Percentiles rank a stretch among this genome's conserved stretches.
Evolutionary conservation across 2,329 filamentous ascomycete genomes (phyloP).

Genomic region (Diplodia scrobiculata): DNA sequence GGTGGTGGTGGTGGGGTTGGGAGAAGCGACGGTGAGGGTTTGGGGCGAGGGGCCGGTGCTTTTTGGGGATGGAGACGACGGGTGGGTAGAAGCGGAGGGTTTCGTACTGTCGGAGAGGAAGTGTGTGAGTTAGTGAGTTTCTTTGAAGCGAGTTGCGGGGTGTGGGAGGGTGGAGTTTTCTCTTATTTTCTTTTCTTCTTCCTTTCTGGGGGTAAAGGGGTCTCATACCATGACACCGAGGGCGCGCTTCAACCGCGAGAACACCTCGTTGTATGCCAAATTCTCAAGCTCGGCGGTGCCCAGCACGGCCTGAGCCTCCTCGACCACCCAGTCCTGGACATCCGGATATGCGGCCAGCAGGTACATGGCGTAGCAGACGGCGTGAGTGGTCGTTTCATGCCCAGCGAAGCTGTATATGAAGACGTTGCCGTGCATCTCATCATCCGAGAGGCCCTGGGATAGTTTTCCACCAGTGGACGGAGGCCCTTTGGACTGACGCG

Average conservation of each 20-base stretch:
- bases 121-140: no score
- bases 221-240: conserved; percentile 53
- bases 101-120: conserved; percentile 32
- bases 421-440: conserved; percentile 39
- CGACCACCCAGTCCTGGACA: conserved; percentile 56
- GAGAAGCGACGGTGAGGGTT: not conserved
- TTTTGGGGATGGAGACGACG: conserved; percentile 32
- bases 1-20: not conserved
- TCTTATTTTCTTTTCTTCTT: no score
- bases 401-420: conserved; percentile 41
- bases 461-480: conserved; percentile 57
- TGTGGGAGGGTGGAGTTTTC: no score
- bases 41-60: conserved; percentile 8
- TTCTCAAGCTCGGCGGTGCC: conserved; percentile 26
- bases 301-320: conserved; percentile 51
- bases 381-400: conserved; percentile 48
- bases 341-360: conserved; percentile 52
- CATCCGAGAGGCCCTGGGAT: conserved; percentile 67
- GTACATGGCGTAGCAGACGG: conserved; percentile 53
- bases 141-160: no score
- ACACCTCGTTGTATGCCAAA: conserved; percentile 38
- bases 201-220: not conserved
- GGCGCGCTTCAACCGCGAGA: conserved; percentile 49
- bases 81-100: conserved; percentile 37
- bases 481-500: not conserved